phyloP scores from a whole-genome alignment of 2,329 filamentous ascomycete species.

The Coniochaeta sp. region DNA sequence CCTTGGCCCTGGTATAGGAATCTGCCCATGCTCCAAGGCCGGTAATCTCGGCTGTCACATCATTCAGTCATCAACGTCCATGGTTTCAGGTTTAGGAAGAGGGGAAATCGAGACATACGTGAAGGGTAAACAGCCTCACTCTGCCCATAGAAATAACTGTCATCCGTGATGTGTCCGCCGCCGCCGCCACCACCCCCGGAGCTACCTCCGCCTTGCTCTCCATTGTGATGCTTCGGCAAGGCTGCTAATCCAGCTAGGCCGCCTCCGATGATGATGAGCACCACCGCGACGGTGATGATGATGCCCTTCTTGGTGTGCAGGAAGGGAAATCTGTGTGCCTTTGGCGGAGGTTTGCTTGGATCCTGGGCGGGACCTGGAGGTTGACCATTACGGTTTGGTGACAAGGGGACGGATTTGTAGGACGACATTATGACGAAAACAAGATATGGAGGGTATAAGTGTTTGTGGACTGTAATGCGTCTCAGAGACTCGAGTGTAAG shows the following conservation, averaged over 20 bases:
- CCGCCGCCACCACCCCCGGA: background rate
- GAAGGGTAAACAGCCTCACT: conserved; percentile 44
- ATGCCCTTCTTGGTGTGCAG: conserved; percentile 21
- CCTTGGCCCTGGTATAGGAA: conserved; percentile 59
- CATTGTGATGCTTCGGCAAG: conserved; percentile 12
- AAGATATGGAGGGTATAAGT: background rate
- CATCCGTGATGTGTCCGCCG: conserved; percentile 23
- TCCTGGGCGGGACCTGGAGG: background rate
- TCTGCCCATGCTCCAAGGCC: conserved; percentile 61
- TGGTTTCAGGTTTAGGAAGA: background rate
- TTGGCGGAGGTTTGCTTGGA: background rate
- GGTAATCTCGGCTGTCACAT: conserved; percentile 37
- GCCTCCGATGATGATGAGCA: conserved; percentile 25
- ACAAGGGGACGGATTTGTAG: background rate
- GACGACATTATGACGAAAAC: background rate
- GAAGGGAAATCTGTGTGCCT: conserved; percentile 18
- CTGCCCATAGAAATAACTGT: conserved; percentile 40
- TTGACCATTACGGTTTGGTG: background rate
- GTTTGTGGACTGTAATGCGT: background rate
- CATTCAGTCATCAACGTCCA: conserved; percentile 4
- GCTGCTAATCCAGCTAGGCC: conserved; percentile 26
- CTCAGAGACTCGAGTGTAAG: background rate
- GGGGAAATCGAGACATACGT: conserved; percentile 28
- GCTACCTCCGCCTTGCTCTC: background rate
- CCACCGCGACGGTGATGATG: conserved; percentile 14